A percentile compares a stretch with the other conserved stretches of the same genome.
Evolutionary conservation across 345 rosid species (phyloP).

Genomic region (Syzygium grande): DNA sequence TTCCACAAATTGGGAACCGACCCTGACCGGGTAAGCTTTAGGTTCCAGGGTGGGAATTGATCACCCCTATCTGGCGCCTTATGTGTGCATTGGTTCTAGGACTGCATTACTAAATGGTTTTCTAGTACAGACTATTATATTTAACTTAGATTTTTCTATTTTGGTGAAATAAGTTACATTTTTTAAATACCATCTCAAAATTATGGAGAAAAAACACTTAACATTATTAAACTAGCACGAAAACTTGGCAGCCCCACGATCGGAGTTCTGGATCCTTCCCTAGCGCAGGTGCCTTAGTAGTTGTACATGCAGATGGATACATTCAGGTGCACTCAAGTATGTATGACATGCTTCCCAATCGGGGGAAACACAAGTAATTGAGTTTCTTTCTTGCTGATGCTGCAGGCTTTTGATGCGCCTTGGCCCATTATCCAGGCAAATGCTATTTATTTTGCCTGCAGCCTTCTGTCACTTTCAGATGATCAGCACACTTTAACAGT

Average conservation of each 20-base stretch:
- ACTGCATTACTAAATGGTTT: background rate
- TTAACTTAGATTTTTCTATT: background rate
- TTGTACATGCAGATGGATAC: background rate
- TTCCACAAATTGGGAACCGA: background rate
- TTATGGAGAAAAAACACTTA: background rate
- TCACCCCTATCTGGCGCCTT: background rate
- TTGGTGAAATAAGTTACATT: background rate
- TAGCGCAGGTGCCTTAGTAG: background rate
- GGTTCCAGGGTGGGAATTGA: background rate
- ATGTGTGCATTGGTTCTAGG: background rate
- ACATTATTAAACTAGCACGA: background rate
- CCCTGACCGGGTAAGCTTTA: background rate
- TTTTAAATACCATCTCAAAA: background rate
- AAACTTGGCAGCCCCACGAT: background rate
- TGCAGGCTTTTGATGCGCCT: conserved; percentile 91
- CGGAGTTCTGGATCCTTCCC: background rate
- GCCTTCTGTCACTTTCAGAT: conserved; percentile 72
- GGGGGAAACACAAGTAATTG: background rate
- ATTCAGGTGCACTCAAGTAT: background rate
- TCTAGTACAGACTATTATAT: background rate
- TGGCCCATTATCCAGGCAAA: conserved; percentile 94
- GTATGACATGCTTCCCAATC: background rate
- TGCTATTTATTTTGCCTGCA: conserved; percentile 80
- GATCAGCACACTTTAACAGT: conserved; percentile 64
- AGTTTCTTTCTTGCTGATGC: background rate